phyloP scores from a whole-genome alignment of 306 rosid genomes.

The Aeschynomene evenia region DNA sequence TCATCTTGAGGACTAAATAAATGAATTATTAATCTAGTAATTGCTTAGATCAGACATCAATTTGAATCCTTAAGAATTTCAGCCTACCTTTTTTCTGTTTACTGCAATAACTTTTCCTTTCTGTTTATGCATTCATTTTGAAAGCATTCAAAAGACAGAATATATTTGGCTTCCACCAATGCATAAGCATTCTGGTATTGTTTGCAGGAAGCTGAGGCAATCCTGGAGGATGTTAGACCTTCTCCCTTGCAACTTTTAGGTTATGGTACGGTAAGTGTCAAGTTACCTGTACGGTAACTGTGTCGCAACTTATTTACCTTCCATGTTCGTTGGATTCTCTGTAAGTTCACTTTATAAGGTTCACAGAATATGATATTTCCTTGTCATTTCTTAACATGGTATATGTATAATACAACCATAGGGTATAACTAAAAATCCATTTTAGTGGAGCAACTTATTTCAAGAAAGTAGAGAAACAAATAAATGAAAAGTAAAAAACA shows the following conservation, averaged over 20 bases:
- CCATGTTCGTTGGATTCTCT: constrained; percentile 28
- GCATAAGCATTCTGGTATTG: constrained; percentile 26
- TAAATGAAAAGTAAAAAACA: background rate
- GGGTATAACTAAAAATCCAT: constrained; percentile 16
- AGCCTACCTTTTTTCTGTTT: background rate
- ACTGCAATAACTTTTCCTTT: background rate
- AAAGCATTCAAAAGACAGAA: constrained; percentile 1
- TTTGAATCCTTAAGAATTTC: background rate
- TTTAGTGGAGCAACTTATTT: background rate
- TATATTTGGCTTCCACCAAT: background rate
- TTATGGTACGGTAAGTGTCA: constrained; percentile 68
- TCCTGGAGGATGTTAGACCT: constrained; percentile 69
- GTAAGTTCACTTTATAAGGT: background rate
- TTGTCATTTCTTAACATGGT: constrained; percentile 1
- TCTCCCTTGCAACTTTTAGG: constrained; percentile 70
- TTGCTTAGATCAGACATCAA: background rate
- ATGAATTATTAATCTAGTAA: background rate
- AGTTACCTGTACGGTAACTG: constrained; percentile 23
- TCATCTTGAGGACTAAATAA: background rate
- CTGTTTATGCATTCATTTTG: background rate
- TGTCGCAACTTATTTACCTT: constrained; percentile 18
- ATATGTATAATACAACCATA: background rate
- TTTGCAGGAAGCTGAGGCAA: constrained; percentile 95
- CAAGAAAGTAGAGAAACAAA: background rate
- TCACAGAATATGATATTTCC: background rate